Evolutionary conservation across 2,329 filamentous ascomycete species (phyloP).

Genomic region (Fusarium compactum): DNA sequence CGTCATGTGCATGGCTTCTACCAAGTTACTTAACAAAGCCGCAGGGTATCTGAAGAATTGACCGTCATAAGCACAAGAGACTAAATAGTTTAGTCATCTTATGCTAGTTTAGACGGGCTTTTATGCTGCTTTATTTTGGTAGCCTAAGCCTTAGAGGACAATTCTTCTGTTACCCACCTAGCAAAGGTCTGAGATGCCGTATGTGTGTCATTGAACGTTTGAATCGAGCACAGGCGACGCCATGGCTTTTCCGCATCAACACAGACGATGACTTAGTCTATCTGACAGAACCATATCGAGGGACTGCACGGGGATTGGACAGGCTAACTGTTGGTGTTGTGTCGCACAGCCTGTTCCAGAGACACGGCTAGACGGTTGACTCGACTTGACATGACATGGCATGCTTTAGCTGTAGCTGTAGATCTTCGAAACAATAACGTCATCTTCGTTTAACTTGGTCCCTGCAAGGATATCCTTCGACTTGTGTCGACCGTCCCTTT

Average conservation of each 20-base stretch:
- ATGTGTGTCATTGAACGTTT: not conserved
- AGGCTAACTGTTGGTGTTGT: not conserved
- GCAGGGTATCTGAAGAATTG: too few species aligned
- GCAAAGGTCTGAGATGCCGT: not conserved
- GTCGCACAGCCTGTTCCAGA: not conserved
- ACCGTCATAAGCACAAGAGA: too few species aligned
- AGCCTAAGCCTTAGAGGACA: too few species aligned
- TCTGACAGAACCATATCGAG: not conserved
- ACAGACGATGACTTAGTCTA: not conserved
- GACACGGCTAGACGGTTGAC: not conserved
- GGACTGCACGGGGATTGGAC: not conserved
- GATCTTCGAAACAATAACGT: conserved; percentile 15
- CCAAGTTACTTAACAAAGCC: not conserved
- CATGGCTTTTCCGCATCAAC: conserved; percentile 1
- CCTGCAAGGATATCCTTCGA: not conserved
- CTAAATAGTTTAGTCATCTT: too few species aligned
- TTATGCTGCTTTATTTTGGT: too few species aligned
- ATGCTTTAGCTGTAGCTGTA: not conserved
- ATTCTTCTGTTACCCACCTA: too few species aligned
- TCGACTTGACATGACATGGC: not conserved
- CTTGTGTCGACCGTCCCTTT: not conserved
- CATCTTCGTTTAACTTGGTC: not conserved
- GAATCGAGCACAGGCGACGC: not conserved
- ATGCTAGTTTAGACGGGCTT: too few species aligned
- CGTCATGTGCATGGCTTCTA: conserved; percentile 1